Percentiles rank a stretch among this genome's conserved stretches.
phyloP scores from a whole-genome alignment of 371 early-diverging fungal genomes.

The Apophysomyces trapeziformis region DNA sequence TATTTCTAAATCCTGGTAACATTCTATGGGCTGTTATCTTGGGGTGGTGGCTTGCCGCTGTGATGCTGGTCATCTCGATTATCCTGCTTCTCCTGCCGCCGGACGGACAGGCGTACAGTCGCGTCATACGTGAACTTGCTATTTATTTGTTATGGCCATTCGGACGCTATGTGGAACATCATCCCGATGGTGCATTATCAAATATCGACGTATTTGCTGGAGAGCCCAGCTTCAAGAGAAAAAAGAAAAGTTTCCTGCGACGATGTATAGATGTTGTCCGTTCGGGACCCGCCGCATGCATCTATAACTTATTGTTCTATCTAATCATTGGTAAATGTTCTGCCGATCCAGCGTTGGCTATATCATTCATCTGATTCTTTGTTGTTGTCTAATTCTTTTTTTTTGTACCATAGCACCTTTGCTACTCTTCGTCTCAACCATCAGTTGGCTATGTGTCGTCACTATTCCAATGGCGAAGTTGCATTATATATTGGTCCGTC shows the following conservation, averaged over 20 bases:
- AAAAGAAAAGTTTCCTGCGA: slow-evolving; percentile 23
- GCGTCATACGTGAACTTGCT: slow-evolving; percentile 68
- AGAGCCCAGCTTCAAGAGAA: slow-evolving; percentile 15
- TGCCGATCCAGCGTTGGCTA: neutral
- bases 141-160: slow-evolving; percentile 94
- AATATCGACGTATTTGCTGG: slow-evolving; percentile 19
- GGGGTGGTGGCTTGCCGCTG: slow-evolving; percentile 90
- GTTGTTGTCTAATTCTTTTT: neutral
- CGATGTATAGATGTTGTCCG: slow-evolving; percentile 31
- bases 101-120: slow-evolving; percentile 62
- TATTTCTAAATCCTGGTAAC: slow-evolving; percentile 84
- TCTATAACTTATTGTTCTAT: slow-evolving; percentile 65
- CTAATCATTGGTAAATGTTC: slow-evolving; percentile 51
- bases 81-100: slow-evolving; percentile 53
- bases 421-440: slow-evolving; percentile 72
- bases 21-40: slow-evolving; percentile 85
- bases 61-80: slow-evolving; percentile 65
- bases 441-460: slow-evolving; percentile 89
- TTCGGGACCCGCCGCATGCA: slow-evolving; percentile 64
- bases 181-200: slow-evolving; percentile 33
- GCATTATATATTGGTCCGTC: slow-evolving; percentile 75
- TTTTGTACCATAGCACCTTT: slow-evolving; percentile 66
- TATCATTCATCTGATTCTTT: neutral
- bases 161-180: slow-evolving; percentile 85
- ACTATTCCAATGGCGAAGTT: slow-evolving; percentile 96